Percentiles rank a stretch among this genome's conserved stretches.
Conservation (phyloP, 495 filamentous ascomycete genomes). For the Aspergillus bertholletiae region DNA sequence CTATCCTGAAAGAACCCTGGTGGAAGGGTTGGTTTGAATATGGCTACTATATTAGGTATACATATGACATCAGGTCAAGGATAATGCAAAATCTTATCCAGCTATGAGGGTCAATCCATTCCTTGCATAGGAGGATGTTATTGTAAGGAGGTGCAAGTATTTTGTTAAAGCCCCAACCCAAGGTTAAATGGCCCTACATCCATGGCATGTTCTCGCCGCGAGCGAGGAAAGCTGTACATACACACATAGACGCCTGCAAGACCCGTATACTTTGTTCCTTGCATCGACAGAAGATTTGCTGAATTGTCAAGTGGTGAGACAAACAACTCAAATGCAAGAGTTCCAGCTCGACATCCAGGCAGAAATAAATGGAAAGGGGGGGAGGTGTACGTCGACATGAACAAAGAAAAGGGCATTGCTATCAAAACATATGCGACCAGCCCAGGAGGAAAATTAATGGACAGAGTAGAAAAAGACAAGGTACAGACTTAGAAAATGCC, state of each 20-base stretch:
- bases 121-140: background rate
- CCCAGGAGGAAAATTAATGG: background rate
- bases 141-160: background rate
- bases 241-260: background rate
- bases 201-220: background rate
- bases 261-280: background rate
- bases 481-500: background rate
- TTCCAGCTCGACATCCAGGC: constrained; percentile 1
- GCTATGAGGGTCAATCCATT: background rate
- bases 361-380: background rate
- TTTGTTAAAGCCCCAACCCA: background rate
- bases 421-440: background rate
- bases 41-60: background rate
- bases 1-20: background rate
- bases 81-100: background rate
- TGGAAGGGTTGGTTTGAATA: background rate
- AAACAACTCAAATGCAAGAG: background rate
- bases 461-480: background rate
- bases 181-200: background rate
- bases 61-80: background rate
- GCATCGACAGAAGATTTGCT: background rate
- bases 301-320: background rate
- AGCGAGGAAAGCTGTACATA: background rate
- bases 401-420: background rate
- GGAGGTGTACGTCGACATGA: background rate